Percentiles rank a stretch among this genome's conserved stretches.
phyloP scores from a whole-genome alignment of 257 asterid genomes.

The Anisodus acutangulus region DNA sequence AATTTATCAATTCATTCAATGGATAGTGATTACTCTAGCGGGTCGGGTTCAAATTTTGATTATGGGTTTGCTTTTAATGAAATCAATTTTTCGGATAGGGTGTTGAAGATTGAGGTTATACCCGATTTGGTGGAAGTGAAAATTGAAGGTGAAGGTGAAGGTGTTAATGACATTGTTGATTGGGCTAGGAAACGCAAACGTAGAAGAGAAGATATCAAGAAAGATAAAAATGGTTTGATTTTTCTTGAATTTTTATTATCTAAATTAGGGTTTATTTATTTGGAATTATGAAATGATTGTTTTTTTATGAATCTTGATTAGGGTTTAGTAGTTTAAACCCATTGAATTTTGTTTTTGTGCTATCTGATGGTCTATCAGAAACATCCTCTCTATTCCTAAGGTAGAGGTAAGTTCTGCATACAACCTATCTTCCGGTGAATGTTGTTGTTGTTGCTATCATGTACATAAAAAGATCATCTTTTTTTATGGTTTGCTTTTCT shows the following conservation, averaged over 20 bases:
- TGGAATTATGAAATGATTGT: no score
- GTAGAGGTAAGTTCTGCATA: no score
- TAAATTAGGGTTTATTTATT: neutral
- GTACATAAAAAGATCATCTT: no score
- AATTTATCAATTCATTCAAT: no score
- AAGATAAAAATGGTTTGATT: constrained; percentile 49
- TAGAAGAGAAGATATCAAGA: constrained; percentile 60
- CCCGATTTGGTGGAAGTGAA: constrained; percentile 55
- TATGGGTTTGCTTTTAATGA: constrained; percentile 75
- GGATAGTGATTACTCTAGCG: neutral
- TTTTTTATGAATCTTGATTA: no score
- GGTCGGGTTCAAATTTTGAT: constrained; percentile 35
- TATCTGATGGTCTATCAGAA: no score
- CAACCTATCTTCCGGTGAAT: no score
- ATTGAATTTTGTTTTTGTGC: no score
- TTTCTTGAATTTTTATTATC: neutral
- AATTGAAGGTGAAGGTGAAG: constrained; percentile 53
- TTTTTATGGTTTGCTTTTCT: no score
- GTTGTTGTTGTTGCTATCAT: no score
- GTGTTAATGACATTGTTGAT: constrained; percentile 38
- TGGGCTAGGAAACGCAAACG: constrained; percentile 83
- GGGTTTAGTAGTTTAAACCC: no score
- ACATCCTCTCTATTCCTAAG: no score
- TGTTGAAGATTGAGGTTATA: constrained; percentile 63
- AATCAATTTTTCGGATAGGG: constrained; percentile 72